Base-by-base conservation (phyloP, 768 basidiomycete genomes). In the Cystofilobasidium macerans region DNA sequence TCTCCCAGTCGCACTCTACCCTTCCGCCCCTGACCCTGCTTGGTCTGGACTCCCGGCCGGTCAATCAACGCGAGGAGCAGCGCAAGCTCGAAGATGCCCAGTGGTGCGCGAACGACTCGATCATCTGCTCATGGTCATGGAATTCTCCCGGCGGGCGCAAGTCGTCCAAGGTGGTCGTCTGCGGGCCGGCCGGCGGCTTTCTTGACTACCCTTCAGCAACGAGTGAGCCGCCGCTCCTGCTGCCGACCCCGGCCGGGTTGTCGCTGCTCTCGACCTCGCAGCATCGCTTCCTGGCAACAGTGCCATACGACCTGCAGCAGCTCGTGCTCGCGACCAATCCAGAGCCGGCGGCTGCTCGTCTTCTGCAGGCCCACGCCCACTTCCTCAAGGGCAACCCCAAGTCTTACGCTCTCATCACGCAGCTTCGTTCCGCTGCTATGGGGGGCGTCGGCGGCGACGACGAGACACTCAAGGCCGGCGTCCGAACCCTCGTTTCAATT, bases 71-170 rank as follows among this genome's bases (percentile, higher is more conserved):
- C 61, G 13, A 57, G n/a, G 48, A 73, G 70, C 8, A 57, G n/a
- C 35, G 38, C 30, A 82, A 35, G 72, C 78, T 67, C 3, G 79
- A 80, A 40, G 86, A 86, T 70, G 85, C 91, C 0, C 87, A 87
- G 72, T 99, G 95, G 95, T 97, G 92, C 74, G 93, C 93, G 0
- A 90, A 91, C 73, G 93, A 99, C 76, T 90, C 92, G 0, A 86
- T 98, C 53, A 79, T 91, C 3, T 81, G 95, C 22, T 86, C 85
- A 24, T 97, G 91, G 89, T 59, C 57, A 14, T 43, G 35, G 42
- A 57, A n/a, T 28, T 33, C 38, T 8, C n/a, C 42, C n/a, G 43
- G 30, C 38, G 38, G 33, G 12, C 5, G 30, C 14, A 82, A 61
- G 36, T 70, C 84, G 48, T 78, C 81, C 24, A 77, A 86, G 35